These are phyloP conservation scores for Sicyos edulis DNA, from an alignment of 306 rosid species.

Conservation along the genomic window DNA sequence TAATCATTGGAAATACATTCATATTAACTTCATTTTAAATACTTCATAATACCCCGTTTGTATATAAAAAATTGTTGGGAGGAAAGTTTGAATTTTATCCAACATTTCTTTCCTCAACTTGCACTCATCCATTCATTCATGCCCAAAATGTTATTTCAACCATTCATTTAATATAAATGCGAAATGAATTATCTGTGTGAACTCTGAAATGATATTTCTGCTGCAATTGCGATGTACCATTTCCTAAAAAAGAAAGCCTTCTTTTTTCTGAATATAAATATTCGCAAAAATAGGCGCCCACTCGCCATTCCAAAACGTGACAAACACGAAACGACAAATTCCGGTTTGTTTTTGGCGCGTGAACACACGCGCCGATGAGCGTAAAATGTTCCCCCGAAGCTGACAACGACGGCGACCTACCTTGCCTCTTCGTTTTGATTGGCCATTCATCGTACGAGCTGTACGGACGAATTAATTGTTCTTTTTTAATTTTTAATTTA, in stretches of 20 bases:
- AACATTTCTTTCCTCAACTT: no score
- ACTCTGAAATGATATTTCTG: neutral
- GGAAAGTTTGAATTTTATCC: no score
- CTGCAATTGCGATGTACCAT: neutral
- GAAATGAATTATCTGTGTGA: neutral
- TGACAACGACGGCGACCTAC: conserved; percentile 6
- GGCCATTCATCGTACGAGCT: neutral
- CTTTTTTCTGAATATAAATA: neutral
- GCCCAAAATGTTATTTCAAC: no score
- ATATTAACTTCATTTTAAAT: no score
- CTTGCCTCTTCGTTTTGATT: neutral
- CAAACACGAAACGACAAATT: neutral
- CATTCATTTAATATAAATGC: neutral
- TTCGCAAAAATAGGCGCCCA: neutral
- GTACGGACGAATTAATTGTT: conserved; percentile 6
- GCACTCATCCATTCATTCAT: no score
- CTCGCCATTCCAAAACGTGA: neutral
- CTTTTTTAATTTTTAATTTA: no score
- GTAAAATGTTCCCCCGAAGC: neutral
- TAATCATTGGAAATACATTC: no score
- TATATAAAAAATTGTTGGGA: no score
- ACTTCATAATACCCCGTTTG: no score
- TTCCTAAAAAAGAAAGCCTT: neutral
- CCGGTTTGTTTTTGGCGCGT: neutral
- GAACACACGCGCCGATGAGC: neutral